Conservation (phyloP, 768 basidiomycete species). For the Lactarius quietus region DNA sequence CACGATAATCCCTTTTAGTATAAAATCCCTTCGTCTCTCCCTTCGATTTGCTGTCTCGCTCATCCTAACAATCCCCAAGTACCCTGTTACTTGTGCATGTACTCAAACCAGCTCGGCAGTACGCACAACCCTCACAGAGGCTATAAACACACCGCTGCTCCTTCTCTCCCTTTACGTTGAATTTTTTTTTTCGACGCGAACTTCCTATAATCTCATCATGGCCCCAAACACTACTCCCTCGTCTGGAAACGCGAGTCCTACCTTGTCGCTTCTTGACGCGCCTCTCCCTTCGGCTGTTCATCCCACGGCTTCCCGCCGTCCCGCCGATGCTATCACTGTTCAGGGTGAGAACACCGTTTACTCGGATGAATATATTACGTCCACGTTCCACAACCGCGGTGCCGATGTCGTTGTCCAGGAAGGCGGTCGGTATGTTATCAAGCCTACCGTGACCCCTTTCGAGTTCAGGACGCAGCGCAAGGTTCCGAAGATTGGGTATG, state of each 20-base stretch:
- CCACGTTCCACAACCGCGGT: slow-evolving; percentile 79
- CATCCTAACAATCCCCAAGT: not conserved
- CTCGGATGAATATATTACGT: slow-evolving; percentile 76
- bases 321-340: slow-evolving; percentile 66
- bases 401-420: slow-evolving; percentile 58
- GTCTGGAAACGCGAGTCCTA: slow-evolving; percentile 52
- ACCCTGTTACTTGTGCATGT: slow-evolving; percentile 60
- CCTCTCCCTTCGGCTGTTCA: slow-evolving; percentile 71
- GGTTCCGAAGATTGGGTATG: slow-evolving; percentile 88
- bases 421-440: slow-evolving; percentile 74
- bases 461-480: slow-evolving; percentile 89
- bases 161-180: slow-evolving; percentile 46
- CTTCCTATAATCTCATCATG: slow-evolving; percentile 39
- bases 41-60: not conserved
- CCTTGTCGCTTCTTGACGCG: slow-evolving; percentile 67
- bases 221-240: slow-evolving; percentile 46
- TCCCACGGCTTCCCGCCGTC: slow-evolving; percentile 80
- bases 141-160: slow-evolving; percentile 74
- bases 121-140: slow-evolving; percentile 88
- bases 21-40: slow-evolving; percentile 3
- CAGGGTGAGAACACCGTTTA: slow-evolving; percentile 79
- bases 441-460: slow-evolving; percentile 73
- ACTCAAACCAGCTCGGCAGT: slow-evolving; percentile 90
- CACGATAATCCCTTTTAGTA: slow-evolving; percentile 2
- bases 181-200: slow-evolving; percentile 30